phyloP scores from a whole-genome alignment of 352 stramenopile genomes.

The Pythium sp. region DNA sequence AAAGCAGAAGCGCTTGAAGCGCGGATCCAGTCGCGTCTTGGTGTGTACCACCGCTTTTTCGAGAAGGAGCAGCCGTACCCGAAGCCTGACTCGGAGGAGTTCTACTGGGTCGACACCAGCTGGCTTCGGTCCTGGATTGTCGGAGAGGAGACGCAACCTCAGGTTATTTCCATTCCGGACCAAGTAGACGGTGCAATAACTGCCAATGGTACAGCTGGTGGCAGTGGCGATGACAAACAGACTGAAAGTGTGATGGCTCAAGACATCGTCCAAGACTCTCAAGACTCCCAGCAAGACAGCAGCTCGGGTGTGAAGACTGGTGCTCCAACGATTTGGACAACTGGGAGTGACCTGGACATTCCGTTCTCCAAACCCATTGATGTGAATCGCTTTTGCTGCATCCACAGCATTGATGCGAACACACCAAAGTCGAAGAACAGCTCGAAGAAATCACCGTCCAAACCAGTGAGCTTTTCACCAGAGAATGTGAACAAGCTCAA shows the following conservation, averaged over 20 bases:
- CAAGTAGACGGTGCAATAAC: slow-evolving; percentile 6
- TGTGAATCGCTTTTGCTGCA: slow-evolving; percentile 44
- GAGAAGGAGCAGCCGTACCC: slow-evolving; percentile 48
- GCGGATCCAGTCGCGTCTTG: slow-evolving; percentile 45
- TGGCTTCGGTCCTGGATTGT: slow-evolving; percentile 66
- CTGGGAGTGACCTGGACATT: slow-evolving; percentile 31
- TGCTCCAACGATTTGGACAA: slow-evolving; percentile 8
- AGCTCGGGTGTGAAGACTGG: background rate
- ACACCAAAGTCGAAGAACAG: background rate
- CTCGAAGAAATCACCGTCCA: background rate
- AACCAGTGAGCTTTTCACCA: slow-evolving; percentile 37
- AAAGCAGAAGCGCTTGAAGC: slow-evolving; percentile 44
- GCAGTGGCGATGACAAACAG: slow-evolving; percentile 19
- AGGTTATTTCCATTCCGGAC: slow-evolving; percentile 4
- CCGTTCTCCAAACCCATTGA: slow-evolving; percentile 57
- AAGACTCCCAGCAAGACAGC: slow-evolving; percentile 8
- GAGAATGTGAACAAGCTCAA: slow-evolving; percentile 56
- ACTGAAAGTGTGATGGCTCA: background rate
- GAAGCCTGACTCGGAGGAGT: slow-evolving; percentile 28
- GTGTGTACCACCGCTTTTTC: slow-evolving; percentile 65
- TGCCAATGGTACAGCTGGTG: background rate
- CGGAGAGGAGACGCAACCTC: slow-evolving; percentile 38
- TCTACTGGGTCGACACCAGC: slow-evolving; percentile 70
- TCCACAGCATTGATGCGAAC: slow-evolving; percentile 28
- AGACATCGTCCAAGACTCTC: background rate